Conservation (phyloP, 176 grass and related monocot genomes). For the Oryza meridionalis region DNA sequence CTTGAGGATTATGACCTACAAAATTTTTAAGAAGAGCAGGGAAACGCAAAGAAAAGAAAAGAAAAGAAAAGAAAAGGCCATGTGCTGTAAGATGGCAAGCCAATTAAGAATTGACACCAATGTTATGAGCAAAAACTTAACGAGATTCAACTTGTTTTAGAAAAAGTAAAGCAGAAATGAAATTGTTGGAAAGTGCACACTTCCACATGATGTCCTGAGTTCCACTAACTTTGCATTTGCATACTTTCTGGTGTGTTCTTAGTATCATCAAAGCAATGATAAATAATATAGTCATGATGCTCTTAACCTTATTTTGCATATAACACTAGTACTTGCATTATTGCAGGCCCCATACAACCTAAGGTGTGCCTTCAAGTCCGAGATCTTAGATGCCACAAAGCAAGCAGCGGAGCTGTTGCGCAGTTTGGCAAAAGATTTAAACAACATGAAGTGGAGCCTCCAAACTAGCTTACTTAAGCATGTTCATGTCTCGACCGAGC, state of each 20-base stretch:
- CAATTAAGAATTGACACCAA: neutral
- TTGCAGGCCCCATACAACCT: constrained; percentile 80
- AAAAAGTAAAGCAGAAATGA: neutral
- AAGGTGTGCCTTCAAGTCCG: constrained; percentile 68
- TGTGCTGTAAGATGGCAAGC: neutral
- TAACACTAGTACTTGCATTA: constrained; percentile 28
- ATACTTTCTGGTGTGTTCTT: constrained; percentile 18
- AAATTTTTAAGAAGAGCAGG: neutral
- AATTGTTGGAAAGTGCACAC: neutral
- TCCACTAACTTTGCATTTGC: neutral
- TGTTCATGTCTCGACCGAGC: constrained; percentile 67
- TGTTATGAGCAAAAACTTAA: neutral
- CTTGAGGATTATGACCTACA: constrained; percentile 5
- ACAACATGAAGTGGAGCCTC: constrained; percentile 74
- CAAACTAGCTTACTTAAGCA: constrained; percentile 67
- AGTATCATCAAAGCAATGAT: neutral
- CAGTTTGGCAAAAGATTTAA: constrained; percentile 66
- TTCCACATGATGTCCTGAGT: constrained; percentile 19
- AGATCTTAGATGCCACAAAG: constrained; percentile 78
- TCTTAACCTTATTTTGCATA: constrained; percentile 28
- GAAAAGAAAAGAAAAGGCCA: too few species aligned
- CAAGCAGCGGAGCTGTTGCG: constrained; percentile 70
- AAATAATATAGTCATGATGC: neutral
- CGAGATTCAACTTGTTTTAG: neutral
- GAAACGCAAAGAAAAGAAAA: too few species aligned